Conservation (phyloP, 331 rosid genomes). For the Stylosanthes scabra region DNA sequence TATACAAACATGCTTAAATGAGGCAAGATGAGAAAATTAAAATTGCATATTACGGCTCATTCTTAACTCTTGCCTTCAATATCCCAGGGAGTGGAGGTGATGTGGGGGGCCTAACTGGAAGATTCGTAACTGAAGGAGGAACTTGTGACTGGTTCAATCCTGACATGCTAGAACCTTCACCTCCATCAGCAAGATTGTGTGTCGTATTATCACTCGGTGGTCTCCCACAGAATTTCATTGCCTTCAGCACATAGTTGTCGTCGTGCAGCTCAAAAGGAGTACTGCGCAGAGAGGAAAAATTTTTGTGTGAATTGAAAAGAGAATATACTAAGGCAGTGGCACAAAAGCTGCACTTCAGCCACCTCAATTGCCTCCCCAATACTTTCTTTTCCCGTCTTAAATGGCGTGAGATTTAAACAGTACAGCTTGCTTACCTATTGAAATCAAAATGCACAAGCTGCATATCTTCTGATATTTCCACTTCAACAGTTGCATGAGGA, state of each 20-base stretch:
- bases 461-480: constrained; percentile 99
- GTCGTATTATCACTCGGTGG: constrained; percentile 58
- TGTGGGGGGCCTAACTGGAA: constrained; percentile 69
- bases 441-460: constrained; percentile 98
- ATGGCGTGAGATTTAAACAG: too few species aligned
- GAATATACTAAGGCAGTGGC: not conserved
- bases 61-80: constrained; percentile 91
- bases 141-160: constrained; percentile 65
- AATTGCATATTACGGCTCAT: constrained; percentile 62
- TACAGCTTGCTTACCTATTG: constrained; percentile 66
- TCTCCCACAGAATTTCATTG: constrained; percentile 83
- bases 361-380: constrained; percentile 1
- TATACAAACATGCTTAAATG: constrained; percentile 57
- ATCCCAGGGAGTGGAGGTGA: constrained; percentile 97
- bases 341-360: constrained; percentile 23
- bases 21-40: constrained; percentile 37
- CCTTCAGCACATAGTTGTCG: constrained; percentile 89
- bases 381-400: constrained; percentile 1
- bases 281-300: constrained; percentile 52
- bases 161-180: constrained; percentile 78
- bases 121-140: constrained; percentile 57
- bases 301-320: constrained; percentile 13
- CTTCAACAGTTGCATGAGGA: constrained; percentile 99
- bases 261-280: constrained; percentile 99
- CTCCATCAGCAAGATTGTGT: constrained; percentile 63